phyloP scores from a whole-genome alignment of 2,329 filamentous ascomycete species.

The Verticillium nonalfalfae region DNA sequence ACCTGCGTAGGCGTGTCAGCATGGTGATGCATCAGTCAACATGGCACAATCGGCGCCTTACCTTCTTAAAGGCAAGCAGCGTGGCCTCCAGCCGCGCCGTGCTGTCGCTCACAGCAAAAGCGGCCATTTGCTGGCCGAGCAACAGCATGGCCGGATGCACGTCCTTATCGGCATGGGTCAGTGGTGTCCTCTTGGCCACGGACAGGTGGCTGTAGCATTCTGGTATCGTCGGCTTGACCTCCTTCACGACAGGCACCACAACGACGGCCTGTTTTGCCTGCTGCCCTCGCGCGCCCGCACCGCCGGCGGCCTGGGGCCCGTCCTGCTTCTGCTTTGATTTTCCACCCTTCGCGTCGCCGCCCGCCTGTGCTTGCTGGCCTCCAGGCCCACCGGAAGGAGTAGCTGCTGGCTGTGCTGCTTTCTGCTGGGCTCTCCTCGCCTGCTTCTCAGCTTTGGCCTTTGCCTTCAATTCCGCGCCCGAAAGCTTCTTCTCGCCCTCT shows the following conservation, averaged over 20 bases:
- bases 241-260: slow-evolving; percentile 29
- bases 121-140: slow-evolving; percentile 83
- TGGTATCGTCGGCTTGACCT: slow-evolving; percentile 54
- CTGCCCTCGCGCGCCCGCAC: slow-evolving; percentile 22
- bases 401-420: slow-evolving; percentile 43
- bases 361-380: slow-evolving; percentile 20
- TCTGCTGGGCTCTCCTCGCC: slow-evolving; percentile 70
- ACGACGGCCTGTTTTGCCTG: slow-evolving; percentile 26
- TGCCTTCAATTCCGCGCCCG: slow-evolving; percentile 79
- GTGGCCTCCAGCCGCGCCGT: slow-evolving; percentile 84
- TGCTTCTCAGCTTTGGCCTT: slow-evolving; percentile 88
- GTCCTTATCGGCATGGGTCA: slow-evolving; percentile 60
- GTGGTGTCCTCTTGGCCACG: slow-evolving; percentile 51
- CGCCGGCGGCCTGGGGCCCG: slow-evolving; percentile 21
- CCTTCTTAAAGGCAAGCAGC: slow-evolving; percentile 82
- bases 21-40: background rate
- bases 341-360: slow-evolving; percentile 37
- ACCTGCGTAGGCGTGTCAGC: slow-evolving; percentile 46
- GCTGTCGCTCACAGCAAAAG: slow-evolving; percentile 83
- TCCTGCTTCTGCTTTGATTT: slow-evolving; percentile 43
- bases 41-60: slow-evolving; percentile 22
- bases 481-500: slow-evolving; percentile 49
- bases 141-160: slow-evolving; percentile 83
- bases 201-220: slow-evolving; percentile 80
- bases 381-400: slow-evolving; percentile 29